Base-by-base conservation (phyloP, 75 land plant genomes). In the Azolla pinnata region DNA sequence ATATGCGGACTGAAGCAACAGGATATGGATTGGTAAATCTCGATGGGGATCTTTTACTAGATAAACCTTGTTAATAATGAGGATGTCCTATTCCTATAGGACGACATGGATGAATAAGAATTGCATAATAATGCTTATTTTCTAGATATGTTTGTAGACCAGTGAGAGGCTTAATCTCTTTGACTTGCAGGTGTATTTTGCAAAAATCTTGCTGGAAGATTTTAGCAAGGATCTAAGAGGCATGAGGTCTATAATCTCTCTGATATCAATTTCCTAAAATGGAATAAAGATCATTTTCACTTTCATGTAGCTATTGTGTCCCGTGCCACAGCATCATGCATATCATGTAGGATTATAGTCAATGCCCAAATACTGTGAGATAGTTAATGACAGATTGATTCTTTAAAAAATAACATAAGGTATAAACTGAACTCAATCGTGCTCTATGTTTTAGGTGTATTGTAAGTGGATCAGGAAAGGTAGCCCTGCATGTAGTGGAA, bases 1-100 rank as follows among this genome's bases (percentile, higher is more conserved):
- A 82, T 61, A 69, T 90, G 25, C 88, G 92, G 23, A 87, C 97
- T 44, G 99, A 86, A 74, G 97, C 99, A 62, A 90, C 99, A 60
- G 99, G 91, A 51, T 90, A 95, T 83, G 99, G 99, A 67, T 67
- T 95, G 97, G 99, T 95, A 82, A 57, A n/a, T n/a, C n/a, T n/a
- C n/a, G n/a, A n/a, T n/a, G n/a, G n/a, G n/a, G n/a, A n/a, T n/a
- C n/a, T n/a, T n/a, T n/a, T n/a, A n/a, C n/a, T n/a, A n/a, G n/a
- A n/a, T n/a, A n/a, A n/a, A n/a, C n/a, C n/a, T n/a, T n/a, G n/a
- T n/a, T n/a, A n/a, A n/a, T n/a, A n/a, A n/a, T n/a, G n/a, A n/a
- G n/a, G n/a, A n/a, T n/a, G n/a, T n/a, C n/a, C n/a, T n/a, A n/a
- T n/a, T n/a, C n/a, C n/a, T n/a, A n/a, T n/a, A n/a, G n/a, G n/a